Percentiles rank a stretch among this genome's conserved stretches.
These are phyloP conservation scores for Syzygium malaccense DNA, from an alignment of 441 rosid genomes.

Conservation along the genomic window DNA sequence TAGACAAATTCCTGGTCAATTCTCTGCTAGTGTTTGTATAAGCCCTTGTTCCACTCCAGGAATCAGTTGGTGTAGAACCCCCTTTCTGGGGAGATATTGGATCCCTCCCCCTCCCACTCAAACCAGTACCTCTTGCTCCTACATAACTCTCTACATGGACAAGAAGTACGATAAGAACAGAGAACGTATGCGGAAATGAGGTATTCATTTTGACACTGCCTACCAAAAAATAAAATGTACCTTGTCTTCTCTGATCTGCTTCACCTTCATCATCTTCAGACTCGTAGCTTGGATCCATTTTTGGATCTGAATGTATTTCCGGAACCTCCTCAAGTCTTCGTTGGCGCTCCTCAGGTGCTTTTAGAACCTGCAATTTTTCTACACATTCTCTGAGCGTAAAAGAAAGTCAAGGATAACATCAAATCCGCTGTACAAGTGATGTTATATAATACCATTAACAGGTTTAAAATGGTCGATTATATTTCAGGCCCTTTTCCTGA, in stretches of 20 bases:
- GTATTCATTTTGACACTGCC: neutral
- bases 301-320: conserved; percentile 84
- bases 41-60: conserved; percentile 58
- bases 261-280: conserved; percentile 81
- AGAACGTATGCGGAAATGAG: neutral
- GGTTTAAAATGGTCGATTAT: neutral
- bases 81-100: conserved; percentile 70
- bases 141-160: conserved; percentile 40
- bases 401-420: conserved; percentile 48
- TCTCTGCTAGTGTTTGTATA: conserved; percentile 48
- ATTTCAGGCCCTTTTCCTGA: neutral
- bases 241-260: conserved; percentile 59
- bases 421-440: neutral
- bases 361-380: conserved; percentile 85
- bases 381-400: conserved; percentile 95
- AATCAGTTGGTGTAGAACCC: conserved; percentile 46
- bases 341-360: conserved; percentile 89
- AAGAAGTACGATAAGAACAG: conserved; percentile 2
- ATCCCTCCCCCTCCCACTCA: conserved; percentile 67
- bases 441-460: neutral
- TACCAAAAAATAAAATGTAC: conserved; percentile 16
- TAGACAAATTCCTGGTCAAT: conserved; percentile 49
- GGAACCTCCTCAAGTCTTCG: conserved; percentile 90
- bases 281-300: conserved; percentile 96
- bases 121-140: conserved; percentile 52